These are phyloP conservation scores for Gastrodia elata DNA, from an alignment of 106 monocot genomes.

Conservation along the genomic window DNA sequence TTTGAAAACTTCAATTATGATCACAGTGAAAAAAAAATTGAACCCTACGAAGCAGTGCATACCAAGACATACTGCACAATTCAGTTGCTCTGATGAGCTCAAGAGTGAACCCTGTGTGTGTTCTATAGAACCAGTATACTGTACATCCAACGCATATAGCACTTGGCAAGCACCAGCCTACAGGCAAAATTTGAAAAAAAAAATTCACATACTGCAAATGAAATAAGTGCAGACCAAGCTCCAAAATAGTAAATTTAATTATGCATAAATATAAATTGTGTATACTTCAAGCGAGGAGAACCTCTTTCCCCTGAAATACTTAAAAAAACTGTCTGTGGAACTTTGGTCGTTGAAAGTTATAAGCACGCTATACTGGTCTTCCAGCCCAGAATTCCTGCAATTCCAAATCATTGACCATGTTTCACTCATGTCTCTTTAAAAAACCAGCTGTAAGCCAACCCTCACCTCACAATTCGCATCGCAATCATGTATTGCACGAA, in stretches of 20 bases:
- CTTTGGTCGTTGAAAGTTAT: slow-evolving; percentile 67
- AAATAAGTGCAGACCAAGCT: not conserved
- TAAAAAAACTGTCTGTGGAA: slow-evolving; percentile 65
- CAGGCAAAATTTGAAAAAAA: slow-evolving; percentile 1
- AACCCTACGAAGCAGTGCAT: slow-evolving; percentile 11
- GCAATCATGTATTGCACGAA: slow-evolving; percentile 74
- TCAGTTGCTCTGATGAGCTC: slow-evolving; percentile 54
- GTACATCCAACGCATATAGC: slow-evolving; percentile 57
- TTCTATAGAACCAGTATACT: slow-evolving; percentile 80
- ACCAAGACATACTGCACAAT: slow-evolving; percentile 98
- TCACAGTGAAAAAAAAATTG: not conserved
- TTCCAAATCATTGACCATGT: not conserved
- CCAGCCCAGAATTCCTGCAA: slow-evolving; percentile 60
- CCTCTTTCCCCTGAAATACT: slow-evolving; percentile 64
- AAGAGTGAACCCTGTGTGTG: slow-evolving; percentile 48
- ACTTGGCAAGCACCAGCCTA: slow-evolving; percentile 73
- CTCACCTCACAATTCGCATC: slow-evolving; percentile 86
- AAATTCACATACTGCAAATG: not conserved
- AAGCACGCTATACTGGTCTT: slow-evolving; percentile 75
- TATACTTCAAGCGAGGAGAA: slow-evolving; percentile 91
- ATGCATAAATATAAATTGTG: not conserved
- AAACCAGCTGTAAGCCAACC: not conserved
- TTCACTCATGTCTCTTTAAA: not conserved
- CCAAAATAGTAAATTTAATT: not conserved
- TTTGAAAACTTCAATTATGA: not conserved